Conservation (phyloP, 225 moss, liverwort and hornwort species). For the Pseudisothecium myosuroides region DNA sequence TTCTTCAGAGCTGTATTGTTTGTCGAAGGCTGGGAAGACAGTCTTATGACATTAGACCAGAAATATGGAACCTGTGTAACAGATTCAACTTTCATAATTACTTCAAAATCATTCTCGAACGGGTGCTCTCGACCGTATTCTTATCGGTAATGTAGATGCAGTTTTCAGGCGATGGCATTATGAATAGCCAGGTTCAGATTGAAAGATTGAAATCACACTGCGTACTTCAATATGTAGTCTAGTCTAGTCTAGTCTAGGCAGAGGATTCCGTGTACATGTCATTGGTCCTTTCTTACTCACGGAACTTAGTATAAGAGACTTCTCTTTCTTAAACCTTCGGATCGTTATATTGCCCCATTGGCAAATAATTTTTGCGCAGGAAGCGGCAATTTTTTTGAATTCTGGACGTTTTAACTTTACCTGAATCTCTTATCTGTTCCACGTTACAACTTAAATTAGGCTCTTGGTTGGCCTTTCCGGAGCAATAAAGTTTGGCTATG, state of each 20-base stretch:
- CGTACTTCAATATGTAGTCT: neutral
- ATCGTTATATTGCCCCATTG: neutral
- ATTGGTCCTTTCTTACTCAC: neutral
- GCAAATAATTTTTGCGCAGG: neutral
- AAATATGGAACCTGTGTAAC: neutral
- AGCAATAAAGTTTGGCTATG: neutral
- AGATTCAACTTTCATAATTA: neutral
- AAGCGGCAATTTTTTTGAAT: neutral
- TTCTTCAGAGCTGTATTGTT: constrained; percentile 6
- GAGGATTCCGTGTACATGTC: neutral
- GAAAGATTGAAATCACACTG: neutral
- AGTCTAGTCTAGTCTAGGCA: neutral
- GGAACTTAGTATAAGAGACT: neutral
- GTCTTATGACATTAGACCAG: constrained; percentile 1
- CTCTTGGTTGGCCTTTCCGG: constrained; percentile 1
- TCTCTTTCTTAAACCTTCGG: neutral
- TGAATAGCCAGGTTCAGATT: neutral
- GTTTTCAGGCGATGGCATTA: neutral
- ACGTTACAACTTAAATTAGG: neutral
- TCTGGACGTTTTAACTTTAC: neutral
- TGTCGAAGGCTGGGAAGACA: constrained; percentile 23
- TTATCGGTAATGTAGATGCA: neutral
- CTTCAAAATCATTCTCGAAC: neutral
- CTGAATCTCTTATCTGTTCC: neutral
- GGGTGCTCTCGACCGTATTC: neutral